Evolutionary conservation across 805 yeast genomes (phyloP), one percentile per base, ranked within the genome.

Genomic region (Starmerella cellae): DNA sequence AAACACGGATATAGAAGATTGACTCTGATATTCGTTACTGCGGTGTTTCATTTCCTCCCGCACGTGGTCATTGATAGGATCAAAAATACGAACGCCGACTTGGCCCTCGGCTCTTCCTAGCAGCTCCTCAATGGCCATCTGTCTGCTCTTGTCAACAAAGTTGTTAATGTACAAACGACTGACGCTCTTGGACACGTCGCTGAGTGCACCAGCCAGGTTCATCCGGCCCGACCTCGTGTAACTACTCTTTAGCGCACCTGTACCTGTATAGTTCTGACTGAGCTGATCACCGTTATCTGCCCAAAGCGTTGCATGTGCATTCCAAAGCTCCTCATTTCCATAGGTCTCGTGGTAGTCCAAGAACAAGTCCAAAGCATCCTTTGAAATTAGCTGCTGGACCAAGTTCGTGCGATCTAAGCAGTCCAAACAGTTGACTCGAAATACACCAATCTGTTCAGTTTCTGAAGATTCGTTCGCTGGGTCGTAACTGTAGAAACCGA

Each of bases 231-330:
- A 78, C 57, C 99, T 73, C 1, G 97, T 82, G 56, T 81, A 91
- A 3, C 95, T 84, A 0, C 95, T 82, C 60, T 91, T 91, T 48
- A 91, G 68, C 0, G 99, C 99, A 47, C 94, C 94, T 0, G 99
- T 91, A 23, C 98, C 97, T 0, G 98, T 88, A 61, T 91, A 91
- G 16, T 91, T 88, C 58, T 83, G 93, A 2, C 95, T 83, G 4
- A 91, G 77, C 51, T 84, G 94, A 60, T 91, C 98, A 43, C 98
- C 99, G 60, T 91, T 91, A 60, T 91, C 95, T 1, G 99, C 99
- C 98, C 98, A 91, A 17, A 91, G 64, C 5, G 82, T 73, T 51
- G 87, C 82, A 51, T 87, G 95, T 42, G 77, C 78, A n/a, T 67
- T 62, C 57, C 77, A 70, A 21, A 82, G 63, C 17, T 77, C 88